Evolutionary conservation across 2,329 filamentous ascomycete genomes (phyloP).

Genomic region (Hypomyces perniciosus): DNA sequence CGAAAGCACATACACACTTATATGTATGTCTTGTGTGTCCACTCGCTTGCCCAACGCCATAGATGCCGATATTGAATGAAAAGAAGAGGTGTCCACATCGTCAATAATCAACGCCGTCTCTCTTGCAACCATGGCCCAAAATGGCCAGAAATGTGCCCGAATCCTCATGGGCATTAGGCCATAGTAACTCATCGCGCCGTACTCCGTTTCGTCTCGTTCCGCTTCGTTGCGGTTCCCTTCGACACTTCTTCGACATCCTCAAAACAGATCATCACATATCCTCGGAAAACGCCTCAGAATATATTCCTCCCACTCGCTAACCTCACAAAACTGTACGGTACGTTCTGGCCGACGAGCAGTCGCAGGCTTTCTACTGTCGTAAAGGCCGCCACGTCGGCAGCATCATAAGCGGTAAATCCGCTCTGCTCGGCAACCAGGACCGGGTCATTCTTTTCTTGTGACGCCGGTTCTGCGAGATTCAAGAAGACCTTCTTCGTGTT

Average conservation of each 20-base stretch:
- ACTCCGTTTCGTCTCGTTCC: neutral
- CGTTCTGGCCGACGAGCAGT: slow-evolving; percentile 76
- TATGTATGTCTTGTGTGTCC: slow-evolving; percentile 4
- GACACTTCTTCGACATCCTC: neutral
- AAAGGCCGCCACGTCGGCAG: slow-evolving; percentile 75
- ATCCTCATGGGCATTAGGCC: neutral
- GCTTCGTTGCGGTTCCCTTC: neutral
- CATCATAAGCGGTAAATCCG: slow-evolving; percentile 74
- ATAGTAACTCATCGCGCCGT: neutral
- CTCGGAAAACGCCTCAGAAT: slow-evolving; percentile 29
- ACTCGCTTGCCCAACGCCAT: slow-evolving; percentile 7
- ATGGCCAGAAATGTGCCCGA: no score
- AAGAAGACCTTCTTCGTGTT: slow-evolving; percentile 66
- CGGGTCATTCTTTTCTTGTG: slow-evolving; percentile 56
- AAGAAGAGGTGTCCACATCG: neutral
- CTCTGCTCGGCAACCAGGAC: slow-evolving; percentile 63
- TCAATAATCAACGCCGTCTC: neutral
- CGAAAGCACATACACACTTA: neutral
- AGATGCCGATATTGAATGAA: slow-evolving; percentile 6
- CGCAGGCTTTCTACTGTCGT: slow-evolving; percentile 77
- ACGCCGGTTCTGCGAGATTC: slow-evolving; percentile 60
- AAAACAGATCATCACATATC: no score
- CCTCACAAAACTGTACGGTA: slow-evolving; percentile 80
- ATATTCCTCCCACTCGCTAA: slow-evolving; percentile 54
- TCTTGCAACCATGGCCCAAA: no score